Percentiles rank a stretch among this genome's conserved stretches.
phyloP scores from a whole-genome alignment of 441 rosid genomes.

The Pelargonium australe region DNA sequence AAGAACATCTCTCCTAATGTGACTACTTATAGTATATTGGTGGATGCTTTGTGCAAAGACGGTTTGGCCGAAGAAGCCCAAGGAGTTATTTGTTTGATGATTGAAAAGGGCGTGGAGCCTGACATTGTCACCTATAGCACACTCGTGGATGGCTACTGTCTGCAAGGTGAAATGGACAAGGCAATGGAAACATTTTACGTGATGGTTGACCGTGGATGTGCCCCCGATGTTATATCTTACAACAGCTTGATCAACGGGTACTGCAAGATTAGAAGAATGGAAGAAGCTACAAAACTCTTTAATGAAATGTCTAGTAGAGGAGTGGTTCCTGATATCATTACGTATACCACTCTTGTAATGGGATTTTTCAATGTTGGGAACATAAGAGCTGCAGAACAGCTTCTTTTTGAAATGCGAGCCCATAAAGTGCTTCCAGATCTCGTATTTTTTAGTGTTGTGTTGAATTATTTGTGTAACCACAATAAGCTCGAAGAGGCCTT shows the following conservation, averaged over 20 bases:
- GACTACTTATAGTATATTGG: slow-evolving; percentile 11
- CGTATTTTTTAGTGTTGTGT: neutral
- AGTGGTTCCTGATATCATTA: neutral
- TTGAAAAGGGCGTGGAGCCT: slow-evolving; percentile 22
- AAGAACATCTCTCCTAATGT: neutral
- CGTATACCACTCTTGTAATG: neutral
- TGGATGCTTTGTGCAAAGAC: slow-evolving; percentile 12
- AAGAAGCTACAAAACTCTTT: neutral
- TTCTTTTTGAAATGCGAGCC: neutral
- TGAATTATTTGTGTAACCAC: neutral
- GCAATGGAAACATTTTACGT: neutral
- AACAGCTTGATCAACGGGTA: slow-evolving; percentile 5
- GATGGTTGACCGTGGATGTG: neutral
- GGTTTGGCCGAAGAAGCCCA: slow-evolving; percentile 26
- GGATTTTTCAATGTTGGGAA: neutral
- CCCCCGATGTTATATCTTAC: neutral
- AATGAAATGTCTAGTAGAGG: neutral
- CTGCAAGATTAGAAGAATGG: neutral
- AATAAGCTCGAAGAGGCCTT: neutral
- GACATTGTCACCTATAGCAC: slow-evolving; percentile 21
- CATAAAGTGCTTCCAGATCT: neutral
- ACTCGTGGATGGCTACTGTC: neutral
- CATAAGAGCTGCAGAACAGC: neutral
- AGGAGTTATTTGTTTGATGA: slow-evolving; percentile 11
- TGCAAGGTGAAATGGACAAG: neutral